Base-by-base conservation (phyloP, 2,329 filamentous ascomycete species). In the Ophiostoma montium region DNA sequence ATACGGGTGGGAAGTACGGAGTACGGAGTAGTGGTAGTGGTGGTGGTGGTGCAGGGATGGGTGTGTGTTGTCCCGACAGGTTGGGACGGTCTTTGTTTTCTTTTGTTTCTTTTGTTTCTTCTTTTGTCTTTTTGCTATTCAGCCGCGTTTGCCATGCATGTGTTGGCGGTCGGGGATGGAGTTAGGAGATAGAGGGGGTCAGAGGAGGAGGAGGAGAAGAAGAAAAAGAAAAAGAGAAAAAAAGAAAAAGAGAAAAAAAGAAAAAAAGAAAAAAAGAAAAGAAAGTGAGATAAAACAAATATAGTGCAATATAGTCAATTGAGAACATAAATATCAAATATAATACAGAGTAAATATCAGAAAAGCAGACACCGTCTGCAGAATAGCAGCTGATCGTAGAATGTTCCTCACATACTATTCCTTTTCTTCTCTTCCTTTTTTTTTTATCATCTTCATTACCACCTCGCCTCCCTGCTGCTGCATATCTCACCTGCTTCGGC, bases 11-110 rank as follows among this genome's bases (percentile, higher is more conserved):
- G n/a, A 12, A 16, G n/a, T 16, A 38, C 8, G 16, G n/a, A 42
- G 12, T 16, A 35, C 9, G 19, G 32, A 21, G 18, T 9, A 8
- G 19, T 30, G 18, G 4, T n/a, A 19, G n/a, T 27, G 8, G 8
- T 5, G 4, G 8, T 27, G 8, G 8, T 12, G 4, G 12, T 16
- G 32, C 3, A 15, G 30, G 2, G 31, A n/a, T 27, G 27, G 39
- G 38, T 44, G 50, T 45, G 46, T 36, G 50, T 46, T 48, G 50
- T 48, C 46, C 50, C 50, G 42, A 42, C 41, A 49, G 47, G 36
- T n/a, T 51, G 49, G 49, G 45, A 43, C 39, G 31, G 39, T 23
- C 27, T 18, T 9, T 21, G 7, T 21, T 27, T 43, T 46, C 8
- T 30, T 18, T 35, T 19, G 21, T 9, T n/a, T 44, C 7, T 1